These are phyloP conservation scores for Diplosphaera chodatii DNA, from an alignment of 139 green algal genomes.

Conservation along the genomic window DNA sequence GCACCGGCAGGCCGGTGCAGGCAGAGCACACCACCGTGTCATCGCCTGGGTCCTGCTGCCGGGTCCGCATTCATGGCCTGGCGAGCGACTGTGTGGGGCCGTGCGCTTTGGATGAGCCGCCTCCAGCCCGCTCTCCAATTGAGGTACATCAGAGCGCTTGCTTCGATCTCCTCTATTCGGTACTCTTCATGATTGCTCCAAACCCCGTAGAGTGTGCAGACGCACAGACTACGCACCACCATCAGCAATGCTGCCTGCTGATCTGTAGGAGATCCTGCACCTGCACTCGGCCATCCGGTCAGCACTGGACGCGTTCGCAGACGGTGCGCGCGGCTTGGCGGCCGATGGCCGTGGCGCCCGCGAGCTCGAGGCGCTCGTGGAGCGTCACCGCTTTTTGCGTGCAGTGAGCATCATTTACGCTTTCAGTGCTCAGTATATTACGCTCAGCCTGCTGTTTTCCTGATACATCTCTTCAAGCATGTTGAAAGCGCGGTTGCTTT, in stretches of 20 bases:
- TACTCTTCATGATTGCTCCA: no score
- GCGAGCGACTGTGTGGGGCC: background rate
- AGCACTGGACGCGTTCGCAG: constrained; percentile 67
- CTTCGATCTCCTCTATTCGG: no score
- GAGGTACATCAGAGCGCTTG: no score
- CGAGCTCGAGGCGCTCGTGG: constrained; percentile 56
- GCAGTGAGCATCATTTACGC: constrained; percentile 29
- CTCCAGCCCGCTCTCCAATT: background rate
- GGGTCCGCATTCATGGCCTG: background rate
- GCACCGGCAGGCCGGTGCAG: background rate
- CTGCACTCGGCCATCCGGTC: constrained; percentile 77
- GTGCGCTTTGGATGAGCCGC: background rate
- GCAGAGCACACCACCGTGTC: background rate
- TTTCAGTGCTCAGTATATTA: no score
- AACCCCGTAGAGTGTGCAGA: no score
- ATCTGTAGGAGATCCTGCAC: constrained; percentile 68
- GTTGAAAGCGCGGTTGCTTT: no score
- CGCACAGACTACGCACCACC: no score
- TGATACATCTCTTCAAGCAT: no score
- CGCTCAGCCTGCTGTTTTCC: no score
- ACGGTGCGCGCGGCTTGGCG: constrained; percentile 53
- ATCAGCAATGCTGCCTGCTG: no score
- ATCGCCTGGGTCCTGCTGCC: background rate
- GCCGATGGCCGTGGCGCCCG: background rate
- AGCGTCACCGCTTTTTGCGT: constrained; percentile 79